These are phyloP conservation scores for Senna tora DNA, from an alignment of 306 rosid species.

Conservation along the genomic window DNA sequence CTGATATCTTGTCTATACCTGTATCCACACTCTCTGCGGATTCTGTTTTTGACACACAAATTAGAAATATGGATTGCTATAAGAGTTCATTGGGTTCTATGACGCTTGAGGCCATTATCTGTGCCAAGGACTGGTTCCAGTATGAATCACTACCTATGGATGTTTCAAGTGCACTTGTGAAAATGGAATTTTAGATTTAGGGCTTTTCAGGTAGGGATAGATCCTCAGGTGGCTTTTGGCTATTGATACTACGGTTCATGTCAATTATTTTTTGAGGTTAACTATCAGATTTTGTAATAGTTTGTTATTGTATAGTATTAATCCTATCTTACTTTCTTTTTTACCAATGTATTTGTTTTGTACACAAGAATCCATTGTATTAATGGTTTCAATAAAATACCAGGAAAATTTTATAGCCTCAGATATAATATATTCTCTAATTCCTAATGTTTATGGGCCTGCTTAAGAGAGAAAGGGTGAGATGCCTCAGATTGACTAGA, in stretches of 20 bases:
- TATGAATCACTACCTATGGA: constrained; percentile 48
- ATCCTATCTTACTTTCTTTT: constrained; percentile 34
- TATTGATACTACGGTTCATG: constrained; percentile 33
- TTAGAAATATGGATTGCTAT: constrained; percentile 66
- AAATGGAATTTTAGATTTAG: constrained; percentile 51
- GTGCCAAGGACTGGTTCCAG: constrained; percentile 83
- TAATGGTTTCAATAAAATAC: constrained; percentile 39
- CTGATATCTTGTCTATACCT: constrained; percentile 79
- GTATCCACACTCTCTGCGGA: constrained; percentile 66
- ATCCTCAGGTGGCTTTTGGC: constrained; percentile 30
- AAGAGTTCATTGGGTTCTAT: constrained; percentile 57
- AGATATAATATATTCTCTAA: background rate
- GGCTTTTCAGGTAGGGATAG: constrained; percentile 34
- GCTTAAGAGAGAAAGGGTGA: background rate
- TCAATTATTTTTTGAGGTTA: constrained; percentile 33
- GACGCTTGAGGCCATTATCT: constrained; percentile 84
- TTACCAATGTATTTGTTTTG: constrained; percentile 31
- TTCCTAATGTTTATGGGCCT: background rate
- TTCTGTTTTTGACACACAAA: constrained; percentile 68
- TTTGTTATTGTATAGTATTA: constrained; percentile 34
- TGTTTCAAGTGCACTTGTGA: constrained; percentile 52
- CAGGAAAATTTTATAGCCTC: constrained; percentile 1
- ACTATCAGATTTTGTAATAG: constrained; percentile 25
- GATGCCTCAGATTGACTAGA: constrained; percentile 9
- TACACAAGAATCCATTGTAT: constrained; percentile 22